A percentile compares a stretch with the other conserved stretches of the same genome.
Evolutionary conservation across 305 asterid genomes (phyloP).

Genomic region (Fraxinus ornus): DNA sequence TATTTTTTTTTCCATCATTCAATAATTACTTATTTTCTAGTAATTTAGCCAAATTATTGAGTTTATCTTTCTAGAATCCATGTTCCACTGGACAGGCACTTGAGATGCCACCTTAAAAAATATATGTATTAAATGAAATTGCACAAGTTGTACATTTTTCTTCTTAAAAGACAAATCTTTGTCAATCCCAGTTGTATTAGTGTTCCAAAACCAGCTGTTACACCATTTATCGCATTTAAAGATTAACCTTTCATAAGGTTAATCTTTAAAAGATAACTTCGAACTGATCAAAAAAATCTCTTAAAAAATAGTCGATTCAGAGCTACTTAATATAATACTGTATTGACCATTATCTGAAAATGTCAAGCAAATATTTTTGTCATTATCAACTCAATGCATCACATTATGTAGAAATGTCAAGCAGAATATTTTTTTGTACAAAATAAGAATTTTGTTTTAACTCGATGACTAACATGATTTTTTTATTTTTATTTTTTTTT

Average conservation of each 20-base stretch:
- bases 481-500: too few species aligned
- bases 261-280: too few species aligned
- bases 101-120: background rate
- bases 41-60: background rate
- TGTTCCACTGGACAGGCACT: background rate
- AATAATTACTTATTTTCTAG: background rate
- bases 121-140: conserved; percentile 15
- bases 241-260: background rate
- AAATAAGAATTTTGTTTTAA: too few species aligned
- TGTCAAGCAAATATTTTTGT: background rate
- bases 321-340: background rate
- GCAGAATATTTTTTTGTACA: background rate
- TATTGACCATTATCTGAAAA: too few species aligned
- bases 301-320: background rate
- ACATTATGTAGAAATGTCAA: too few species aligned
- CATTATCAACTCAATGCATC: background rate
- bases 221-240: background rate
- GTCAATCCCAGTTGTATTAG: background rate
- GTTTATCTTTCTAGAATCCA: conserved; percentile 12
- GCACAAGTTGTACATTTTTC: conserved; percentile 23
- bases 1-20: too few species aligned
- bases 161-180: background rate
- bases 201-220: background rate
- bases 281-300: too few species aligned
- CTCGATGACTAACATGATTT: background rate